phyloP scores from a whole-genome alignment of 1,284 basidiomycete genomes.

The Malassezia caprae region DNA sequence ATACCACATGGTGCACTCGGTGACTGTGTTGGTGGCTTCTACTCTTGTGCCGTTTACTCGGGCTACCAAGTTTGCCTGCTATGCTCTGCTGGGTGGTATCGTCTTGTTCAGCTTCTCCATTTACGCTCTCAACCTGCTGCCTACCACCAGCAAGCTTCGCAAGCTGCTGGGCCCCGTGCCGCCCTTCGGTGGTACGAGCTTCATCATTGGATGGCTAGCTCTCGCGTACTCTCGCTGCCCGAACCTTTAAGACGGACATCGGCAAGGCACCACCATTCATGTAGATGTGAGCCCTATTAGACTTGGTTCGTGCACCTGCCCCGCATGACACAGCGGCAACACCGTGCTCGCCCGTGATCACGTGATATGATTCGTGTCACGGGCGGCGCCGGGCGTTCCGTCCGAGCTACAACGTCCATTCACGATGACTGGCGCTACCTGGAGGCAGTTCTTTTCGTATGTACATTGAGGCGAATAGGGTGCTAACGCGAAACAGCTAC shows the following conservation, averaged over 20 bases:
- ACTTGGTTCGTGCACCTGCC: background rate
- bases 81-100: slow-evolving; percentile 38
- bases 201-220: slow-evolving; percentile 40
- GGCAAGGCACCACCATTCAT: background rate
- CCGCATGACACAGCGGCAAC: background rate
- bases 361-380: slow-evolving; percentile 4
- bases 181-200: slow-evolving; percentile 37
- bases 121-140: slow-evolving; percentile 40
- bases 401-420: background rate
- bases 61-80: slow-evolving; percentile 24
- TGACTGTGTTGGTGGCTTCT: slow-evolving; percentile 33
- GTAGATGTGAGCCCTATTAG: background rate
- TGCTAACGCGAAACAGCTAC: slow-evolving; percentile 39
- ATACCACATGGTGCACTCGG: slow-evolving; percentile 42
- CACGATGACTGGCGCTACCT: slow-evolving; percentile 38
- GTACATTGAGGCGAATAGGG: slow-evolving; percentile 7
- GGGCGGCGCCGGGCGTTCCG: slow-evolving; percentile 2
- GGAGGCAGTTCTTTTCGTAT: slow-evolving; percentile 44
- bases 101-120: slow-evolving; percentile 43
- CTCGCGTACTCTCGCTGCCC: slow-evolving; percentile 25
- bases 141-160: slow-evolving; percentile 28
- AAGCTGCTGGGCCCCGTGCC: slow-evolving; percentile 37
- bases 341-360: background rate
- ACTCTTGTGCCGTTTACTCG: slow-evolving; percentile 19
- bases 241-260: slow-evolving; percentile 5